Percentiles rank a stretch among this genome's conserved stretches.
Conservation (phyloP, 1,139 yeast species). For the Scheffersomyces parashehatae region DNA sequence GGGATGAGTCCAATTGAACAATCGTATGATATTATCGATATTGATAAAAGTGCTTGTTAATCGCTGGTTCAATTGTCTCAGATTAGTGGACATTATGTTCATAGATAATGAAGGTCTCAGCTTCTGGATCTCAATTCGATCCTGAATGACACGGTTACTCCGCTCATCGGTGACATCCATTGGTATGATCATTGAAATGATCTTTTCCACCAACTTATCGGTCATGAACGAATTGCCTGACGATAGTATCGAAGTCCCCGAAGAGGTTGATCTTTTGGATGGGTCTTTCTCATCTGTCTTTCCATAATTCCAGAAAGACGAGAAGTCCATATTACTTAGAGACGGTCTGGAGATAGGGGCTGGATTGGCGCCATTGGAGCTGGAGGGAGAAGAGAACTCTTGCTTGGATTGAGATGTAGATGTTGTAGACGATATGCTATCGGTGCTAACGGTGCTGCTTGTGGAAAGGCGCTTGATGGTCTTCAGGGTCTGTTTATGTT, state of each 20-base stretch:
- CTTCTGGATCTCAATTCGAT: slow-evolving; percentile 59
- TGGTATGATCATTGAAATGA: slow-evolving; percentile 71
- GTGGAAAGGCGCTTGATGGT: background rate
- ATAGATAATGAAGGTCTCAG: slow-evolving; percentile 70
- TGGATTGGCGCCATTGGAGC: slow-evolving; percentile 1
- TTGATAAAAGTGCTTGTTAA: slow-evolving; percentile 60
- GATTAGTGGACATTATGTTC: slow-evolving; percentile 67
- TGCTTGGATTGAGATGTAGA: background rate
- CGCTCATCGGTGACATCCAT: slow-evolving; percentile 50
- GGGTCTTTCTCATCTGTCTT: slow-evolving; percentile 1
- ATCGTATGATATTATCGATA: slow-evolving; percentile 54
- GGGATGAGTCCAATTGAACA: slow-evolving; percentile 67
- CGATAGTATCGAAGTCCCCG: background rate
- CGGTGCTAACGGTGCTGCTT: too few species aligned
- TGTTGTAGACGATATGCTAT: too few species aligned
- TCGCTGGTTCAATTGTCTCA: slow-evolving; percentile 65
- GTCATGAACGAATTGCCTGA: slow-evolving; percentile 41
- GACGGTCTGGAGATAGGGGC: background rate
- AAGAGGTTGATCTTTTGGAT: background rate
- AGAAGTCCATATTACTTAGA: slow-evolving; percentile 8
- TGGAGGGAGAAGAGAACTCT: slow-evolving; percentile 2
- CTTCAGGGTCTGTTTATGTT: background rate
- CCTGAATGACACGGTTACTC: slow-evolving; percentile 37
- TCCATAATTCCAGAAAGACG: slow-evolving; percentile 11
- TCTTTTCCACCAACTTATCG: slow-evolving; percentile 70